phyloP scores from a whole-genome alignment of 495 filamentous ascomycete species.

The Chaetomium cochliodes region DNA sequence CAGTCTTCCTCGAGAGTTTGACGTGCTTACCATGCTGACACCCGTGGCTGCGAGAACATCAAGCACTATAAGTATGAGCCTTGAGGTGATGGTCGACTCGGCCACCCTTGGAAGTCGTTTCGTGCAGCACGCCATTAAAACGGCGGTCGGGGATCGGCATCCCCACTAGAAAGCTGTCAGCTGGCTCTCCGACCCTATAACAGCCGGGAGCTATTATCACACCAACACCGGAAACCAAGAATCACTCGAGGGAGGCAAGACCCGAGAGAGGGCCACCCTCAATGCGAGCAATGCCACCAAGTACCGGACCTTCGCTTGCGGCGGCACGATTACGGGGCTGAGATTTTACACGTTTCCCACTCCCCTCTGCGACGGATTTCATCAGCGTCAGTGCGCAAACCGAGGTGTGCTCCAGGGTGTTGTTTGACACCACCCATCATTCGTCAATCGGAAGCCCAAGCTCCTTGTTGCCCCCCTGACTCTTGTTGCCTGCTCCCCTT shows the following conservation, averaged over 20 bases:
- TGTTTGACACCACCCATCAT: constrained; percentile 18
- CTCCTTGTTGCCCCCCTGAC: constrained; percentile 7
- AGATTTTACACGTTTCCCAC: not conserved
- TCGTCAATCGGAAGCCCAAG: constrained; percentile 20
- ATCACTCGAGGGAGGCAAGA: constrained; percentile 10
- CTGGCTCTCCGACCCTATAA: constrained; percentile 25
- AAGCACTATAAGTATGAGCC: not conserved
- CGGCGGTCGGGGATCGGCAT: not conserved
- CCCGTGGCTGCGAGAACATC: not conserved
- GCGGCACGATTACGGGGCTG: constrained; percentile 5
- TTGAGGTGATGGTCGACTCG: not conserved
- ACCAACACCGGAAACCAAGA: constrained; percentile 10
- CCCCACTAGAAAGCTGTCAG: constrained; percentile 15
- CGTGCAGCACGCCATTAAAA: constrained; percentile 5
- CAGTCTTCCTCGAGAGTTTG: not conserved
- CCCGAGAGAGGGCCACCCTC: not conserved
- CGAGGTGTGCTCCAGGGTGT: constrained; percentile 12
- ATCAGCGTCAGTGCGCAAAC: constrained; percentile 31
- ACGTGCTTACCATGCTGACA: constrained; percentile 1
- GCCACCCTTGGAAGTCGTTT: not conserved
- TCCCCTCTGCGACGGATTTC: constrained; percentile 16
- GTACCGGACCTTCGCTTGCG: constrained; percentile 26
- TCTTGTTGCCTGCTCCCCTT: not conserved
- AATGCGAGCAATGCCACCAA: constrained; percentile 21
- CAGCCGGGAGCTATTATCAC: constrained; percentile 24